Base-by-base conservation (phyloP, 495 filamentous ascomycete species). In the Penicillium soppii region DNA sequence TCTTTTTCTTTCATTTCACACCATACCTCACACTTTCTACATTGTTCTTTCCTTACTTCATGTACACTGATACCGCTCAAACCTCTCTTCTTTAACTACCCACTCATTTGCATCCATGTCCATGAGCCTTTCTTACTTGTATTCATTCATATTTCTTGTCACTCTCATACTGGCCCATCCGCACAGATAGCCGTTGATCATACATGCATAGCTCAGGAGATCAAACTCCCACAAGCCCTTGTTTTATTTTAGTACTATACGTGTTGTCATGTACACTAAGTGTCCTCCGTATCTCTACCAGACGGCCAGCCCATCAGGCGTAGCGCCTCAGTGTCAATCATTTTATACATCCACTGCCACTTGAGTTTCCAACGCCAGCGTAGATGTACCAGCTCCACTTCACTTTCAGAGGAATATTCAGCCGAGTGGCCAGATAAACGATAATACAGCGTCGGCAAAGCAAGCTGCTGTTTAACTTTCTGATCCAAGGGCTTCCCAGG, bases 271-370 rank as follows among this genome's bases (percentile, higher is more conserved):
- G 65, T 67, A 66, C 59, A 57, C 51, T 68, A 69, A 41, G 52
- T 41, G 36, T 59, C 44, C 47, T 53, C 44, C 42, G 43, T 27
- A 42, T 51, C 43, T 58, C 51, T 22, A 47, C 20, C 45, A 49
- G 48, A 43, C 12, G 59, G 54, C 55, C 61, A 63, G 25, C 61
- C 58, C 72, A 75, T 72, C 19, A 67, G 56, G 54, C 57, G 59
- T 47, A 75, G 40, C 15, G 60, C 43, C 41, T 72, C 61, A 22
- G 52, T 53, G 52, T 75, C 72, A 59, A 75, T 50, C 59, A 58
- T 72, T 62, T 75, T 77, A 56, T 71, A 75, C 59, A 59, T 67
- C 72, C 74, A 77, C 45, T 74, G 64, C 67, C 74, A 77, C 8
- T 42, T 54, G 20, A 75, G 23, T 32, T 43, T 59, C 48, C 56